These are phyloP conservation scores for Pseudogymnoascus sp. DNA, from an alignment of 2,329 filamentous ascomycete species.

Conservation along the genomic window DNA sequence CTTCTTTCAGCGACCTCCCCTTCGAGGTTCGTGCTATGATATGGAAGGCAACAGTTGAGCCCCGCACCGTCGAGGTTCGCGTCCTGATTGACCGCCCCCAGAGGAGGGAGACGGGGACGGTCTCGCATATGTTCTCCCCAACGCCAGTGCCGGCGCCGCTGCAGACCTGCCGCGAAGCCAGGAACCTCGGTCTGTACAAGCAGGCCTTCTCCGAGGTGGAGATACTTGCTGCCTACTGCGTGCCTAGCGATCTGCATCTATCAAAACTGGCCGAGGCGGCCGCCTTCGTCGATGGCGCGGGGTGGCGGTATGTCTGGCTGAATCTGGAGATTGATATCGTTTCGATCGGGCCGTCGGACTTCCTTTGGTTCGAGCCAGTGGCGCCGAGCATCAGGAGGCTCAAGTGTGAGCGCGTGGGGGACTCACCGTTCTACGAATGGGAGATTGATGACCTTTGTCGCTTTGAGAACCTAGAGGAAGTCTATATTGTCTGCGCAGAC, in stretches of 20 bases:
- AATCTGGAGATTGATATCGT: constrained; percentile 18
- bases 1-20: background rate
- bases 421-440: too few species aligned
- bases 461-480: background rate
- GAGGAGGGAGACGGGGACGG: background rate
- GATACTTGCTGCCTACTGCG: too few species aligned
- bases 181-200: constrained; percentile 14
- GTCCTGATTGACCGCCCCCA: too few species aligned
- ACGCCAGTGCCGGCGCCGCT: constrained; percentile 15
- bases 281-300: background rate
- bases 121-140: constrained; percentile 7
- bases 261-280: background rate
- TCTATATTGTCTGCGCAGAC: background rate
- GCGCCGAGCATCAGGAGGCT: background rate
- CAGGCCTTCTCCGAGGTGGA: constrained; percentile 12
- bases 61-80: background rate
- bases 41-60: background rate
- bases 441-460: background rate
- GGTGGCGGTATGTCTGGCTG: constrained; percentile 16
- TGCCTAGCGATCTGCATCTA: too few species aligned
- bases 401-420: background rate
- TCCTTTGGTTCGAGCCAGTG: background rate
- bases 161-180: constrained; percentile 17
- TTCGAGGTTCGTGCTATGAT: background rate
- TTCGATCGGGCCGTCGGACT: constrained; percentile 12